These are phyloP conservation scores for Neocallimastix lanati DNA, from an alignment of 192 early-diverging fungal species.

Conservation along the genomic window DNA sequence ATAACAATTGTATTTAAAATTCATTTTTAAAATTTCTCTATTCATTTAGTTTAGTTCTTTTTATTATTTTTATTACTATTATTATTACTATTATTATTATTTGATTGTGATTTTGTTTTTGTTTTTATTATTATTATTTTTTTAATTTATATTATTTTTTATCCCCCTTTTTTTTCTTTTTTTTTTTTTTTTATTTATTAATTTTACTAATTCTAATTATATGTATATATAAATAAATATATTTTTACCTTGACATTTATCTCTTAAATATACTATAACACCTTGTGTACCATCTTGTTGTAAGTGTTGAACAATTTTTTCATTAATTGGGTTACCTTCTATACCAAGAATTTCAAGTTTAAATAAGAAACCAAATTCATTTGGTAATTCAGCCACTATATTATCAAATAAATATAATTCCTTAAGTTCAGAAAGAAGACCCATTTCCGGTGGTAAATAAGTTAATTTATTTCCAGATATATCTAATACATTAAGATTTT, in stretches of 20 bases:
- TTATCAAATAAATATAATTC: slow-evolving; percentile 88
- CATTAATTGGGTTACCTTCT: slow-evolving; percentile 85
- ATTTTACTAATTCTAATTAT: no score
- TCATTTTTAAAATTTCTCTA: no score
- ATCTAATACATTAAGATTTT: slow-evolving; percentile 55
- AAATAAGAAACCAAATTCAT: slow-evolving; percentile 74
- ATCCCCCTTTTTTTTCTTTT: no score
- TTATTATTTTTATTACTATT: no score
- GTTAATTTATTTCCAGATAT: slow-evolving; percentile 76
- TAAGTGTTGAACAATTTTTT: slow-evolving; percentile 55
- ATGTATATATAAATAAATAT: no score
- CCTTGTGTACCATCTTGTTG: slow-evolving; percentile 73
- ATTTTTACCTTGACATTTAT: slow-evolving; percentile 57
- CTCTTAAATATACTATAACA: slow-evolving; percentile 69
- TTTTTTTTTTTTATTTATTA: no score
- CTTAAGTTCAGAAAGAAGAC: slow-evolving; percentile 55
- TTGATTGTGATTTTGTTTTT: no score
- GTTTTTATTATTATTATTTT: no score
- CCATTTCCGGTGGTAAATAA: slow-evolving; percentile 69
- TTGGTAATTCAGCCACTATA: slow-evolving; percentile 59
- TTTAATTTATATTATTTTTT: no score
- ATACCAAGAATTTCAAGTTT: slow-evolving; percentile 78
- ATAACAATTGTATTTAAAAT: no score
- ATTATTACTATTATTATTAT: no score
- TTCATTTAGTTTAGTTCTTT: no score